Evolutionary conservation across 768 basidiomycete genomes (phyloP).

Genomic region (Lactifluus echinatus): DNA sequence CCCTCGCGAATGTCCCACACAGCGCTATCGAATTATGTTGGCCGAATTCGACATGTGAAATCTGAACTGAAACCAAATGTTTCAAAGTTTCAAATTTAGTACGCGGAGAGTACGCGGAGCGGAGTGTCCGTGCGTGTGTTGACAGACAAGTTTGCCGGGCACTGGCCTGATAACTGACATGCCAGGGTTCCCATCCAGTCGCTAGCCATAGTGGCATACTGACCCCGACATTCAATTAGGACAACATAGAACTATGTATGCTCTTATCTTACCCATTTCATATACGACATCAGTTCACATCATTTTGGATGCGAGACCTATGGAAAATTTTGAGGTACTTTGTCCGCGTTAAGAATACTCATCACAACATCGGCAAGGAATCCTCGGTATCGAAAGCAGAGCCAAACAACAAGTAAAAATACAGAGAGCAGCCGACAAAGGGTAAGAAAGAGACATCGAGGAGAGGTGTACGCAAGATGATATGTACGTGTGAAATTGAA

Average conservation of each 20-base stretch:
- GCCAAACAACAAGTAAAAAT: constrained; percentile 20
- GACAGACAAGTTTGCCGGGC: background rate
- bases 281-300: background rate
- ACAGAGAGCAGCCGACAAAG: constrained; percentile 18
- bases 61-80: background rate
- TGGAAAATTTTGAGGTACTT: background rate
- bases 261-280: no score
- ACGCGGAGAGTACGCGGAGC: constrained; percentile 6
- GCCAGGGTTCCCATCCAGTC: no score
- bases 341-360: constrained; percentile 12
- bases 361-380: constrained; percentile 15
- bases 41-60: background rate
- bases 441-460: constrained; percentile 1
- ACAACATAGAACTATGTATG: no score
- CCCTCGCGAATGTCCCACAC: no score
- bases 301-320: background rate
- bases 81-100: background rate
- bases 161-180: no score
- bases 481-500: constrained; percentile 17
- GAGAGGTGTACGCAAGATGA: constrained; percentile 4
- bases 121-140: background rate
- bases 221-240: no score
- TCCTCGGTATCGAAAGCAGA: constrained; percentile 20
- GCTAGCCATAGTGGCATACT: no score
- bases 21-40: no score